Evolutionary conservation across 2,329 filamentous ascomycete genomes (phyloP), one percentile per base, ranked within the genome.

Genomic region (Fusarium concolor): DNA sequence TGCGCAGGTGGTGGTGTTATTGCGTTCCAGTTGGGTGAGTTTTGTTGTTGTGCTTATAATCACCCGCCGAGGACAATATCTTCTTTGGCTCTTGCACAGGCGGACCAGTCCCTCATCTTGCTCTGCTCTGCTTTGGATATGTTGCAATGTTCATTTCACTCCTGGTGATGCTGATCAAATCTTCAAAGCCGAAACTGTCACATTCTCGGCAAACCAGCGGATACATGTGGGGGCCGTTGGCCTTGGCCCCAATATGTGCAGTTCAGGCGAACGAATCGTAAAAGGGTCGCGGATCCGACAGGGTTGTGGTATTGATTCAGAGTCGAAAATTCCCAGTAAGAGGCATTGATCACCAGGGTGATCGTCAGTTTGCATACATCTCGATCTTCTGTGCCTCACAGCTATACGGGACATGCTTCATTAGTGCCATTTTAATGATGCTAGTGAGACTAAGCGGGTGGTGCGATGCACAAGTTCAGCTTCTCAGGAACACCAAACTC

Each of bases 341-440:
- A 20, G 56, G 50, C 54, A 39, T 61, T 70, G 62, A 50, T 57
- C 55, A 33, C 35, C 35, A 45, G 51, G 38, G 49, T 42, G 65
- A 68, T 68, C 65, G 56, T 58, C 56, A 18, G 62, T 56, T 44
- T 67, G 63, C 62, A 59, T 72, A 50, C 59, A 73, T 69, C 50
- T 62, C 64, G 67, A 71, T 72, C 58, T 67, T 47, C 49, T 59
- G 62, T 56, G 52, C 54, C 68, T 70, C 50, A 53, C 62, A 59
- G 59, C 64, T 73, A 71, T 62, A 72, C 71, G 67, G 69, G 49
- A 61, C 69, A 59, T 73, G 71, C 71, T 62, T 66, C 57, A 62
- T 31, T 73, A 73, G 71, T 53, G 51, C 37, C 37, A 29, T 61
- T 43, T 58, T 20, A 33, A 38, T n/a, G 39, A 37, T 44, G 45